Base-by-base conservation (phyloP, 768 basidiomycete genomes). In the Leccinellum luteum region DNA sequence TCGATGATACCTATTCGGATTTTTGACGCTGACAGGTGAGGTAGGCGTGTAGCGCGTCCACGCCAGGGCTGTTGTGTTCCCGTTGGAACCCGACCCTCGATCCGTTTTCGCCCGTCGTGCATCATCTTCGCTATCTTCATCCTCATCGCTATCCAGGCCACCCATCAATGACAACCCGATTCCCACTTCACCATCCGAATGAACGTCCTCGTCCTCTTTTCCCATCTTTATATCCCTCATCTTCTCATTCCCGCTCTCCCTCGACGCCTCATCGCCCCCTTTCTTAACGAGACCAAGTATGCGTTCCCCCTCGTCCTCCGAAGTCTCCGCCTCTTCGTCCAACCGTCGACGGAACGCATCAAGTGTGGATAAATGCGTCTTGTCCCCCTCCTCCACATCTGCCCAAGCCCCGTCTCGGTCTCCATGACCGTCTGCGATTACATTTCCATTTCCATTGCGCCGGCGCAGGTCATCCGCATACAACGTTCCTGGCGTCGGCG, bases 151-250 rank as follows among this genome's bases (percentile, higher is more conserved):
- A 65, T 38, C 74, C 70, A 64, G 83, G 41, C 77, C 78, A 61
- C 84, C 82, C 52, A 91, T 71, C 53, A 90, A 71, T 2, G 85
- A 85, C 32, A 90, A 71, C 2, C 89, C 89, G 35, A 91, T 90
- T 0, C 85, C 89, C 1, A 81, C 75, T 51, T 84, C 81, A 4
- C 83, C 86, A 56, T 87, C 86, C 2, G 82, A 82, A 53, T 76
- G 60, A 6, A 69, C 76, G 3, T 74, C 68, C 17, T 62, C 64
- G 0, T 8, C 60, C 0, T 49, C 51, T 47, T 44, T 38, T 13
- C 27, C 38, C n/a, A 2, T n/a, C 17, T 43, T 34, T 19, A 17
- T 25, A 48, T 44, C 21, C 6, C 3, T 28, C 4, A 49, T 3
- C 43, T 21, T 3, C 43, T 21, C 50, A 3, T 41, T 31, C 17